Conservation (phyloP, 371 early-diverging fungal species). For the Rhizopus arrhizus region DNA sequence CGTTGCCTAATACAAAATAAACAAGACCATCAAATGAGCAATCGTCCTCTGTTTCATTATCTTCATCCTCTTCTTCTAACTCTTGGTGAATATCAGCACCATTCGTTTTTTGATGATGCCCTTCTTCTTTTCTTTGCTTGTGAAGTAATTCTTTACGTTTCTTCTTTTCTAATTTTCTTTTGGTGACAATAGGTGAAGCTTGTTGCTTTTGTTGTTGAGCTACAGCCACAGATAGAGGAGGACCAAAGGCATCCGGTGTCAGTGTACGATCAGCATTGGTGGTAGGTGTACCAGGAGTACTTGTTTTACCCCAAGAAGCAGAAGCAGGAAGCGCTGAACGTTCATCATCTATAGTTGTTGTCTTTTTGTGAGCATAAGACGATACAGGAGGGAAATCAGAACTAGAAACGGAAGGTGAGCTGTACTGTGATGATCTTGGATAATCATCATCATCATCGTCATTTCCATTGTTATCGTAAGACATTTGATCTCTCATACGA, state of each 20-base stretch:
- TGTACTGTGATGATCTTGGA: conserved; percentile 21
- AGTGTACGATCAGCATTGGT: conserved; percentile 43
- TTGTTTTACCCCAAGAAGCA: conserved; percentile 66
- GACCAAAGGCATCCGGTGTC: conserved; percentile 53
- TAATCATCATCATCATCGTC: conserved; percentile 28
- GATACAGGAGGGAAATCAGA: conserved; percentile 37
- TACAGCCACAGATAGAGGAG: conserved; percentile 53
- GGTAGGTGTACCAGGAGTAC: conserved; percentile 54
- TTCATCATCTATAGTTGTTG: conserved; percentile 32
- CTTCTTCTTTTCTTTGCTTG: conserved; percentile 33
- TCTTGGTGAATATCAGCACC: not conserved
- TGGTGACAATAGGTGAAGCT: conserved; percentile 29
- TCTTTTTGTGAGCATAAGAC: conserved; percentile 7
- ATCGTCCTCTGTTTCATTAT: not conserved
- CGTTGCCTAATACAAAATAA: conserved; percentile 46
- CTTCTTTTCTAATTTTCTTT: conserved; percentile 49
- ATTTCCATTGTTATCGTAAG: conserved; percentile 37
- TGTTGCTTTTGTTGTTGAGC: conserved; percentile 43
- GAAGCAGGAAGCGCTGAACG: conserved; percentile 64
- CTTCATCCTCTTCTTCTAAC: conserved; percentile 4
- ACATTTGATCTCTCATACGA: conserved; percentile 59
- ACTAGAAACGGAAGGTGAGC: conserved; percentile 29
- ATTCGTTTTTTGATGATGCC: not conserved
- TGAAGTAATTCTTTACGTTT: conserved; percentile 42
- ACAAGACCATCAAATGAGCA: conserved; percentile 30